phyloP scores from a whole-genome alignment of 2,329 filamentous ascomycete species.

The Trichoderma sp. region DNA sequence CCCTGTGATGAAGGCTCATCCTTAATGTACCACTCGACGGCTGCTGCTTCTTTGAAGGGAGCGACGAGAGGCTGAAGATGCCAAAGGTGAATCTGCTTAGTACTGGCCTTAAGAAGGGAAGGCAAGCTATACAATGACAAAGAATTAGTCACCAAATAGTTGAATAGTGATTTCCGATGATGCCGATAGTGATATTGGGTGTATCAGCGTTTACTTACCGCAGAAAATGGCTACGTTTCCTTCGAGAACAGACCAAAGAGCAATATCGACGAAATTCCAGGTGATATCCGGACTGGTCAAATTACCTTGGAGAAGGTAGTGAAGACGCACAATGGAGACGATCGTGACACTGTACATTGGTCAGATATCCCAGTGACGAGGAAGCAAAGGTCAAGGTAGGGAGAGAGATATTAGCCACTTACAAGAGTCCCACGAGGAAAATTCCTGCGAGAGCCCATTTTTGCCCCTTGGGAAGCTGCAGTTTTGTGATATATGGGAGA shows the following conservation, averaged over 20 bases:
- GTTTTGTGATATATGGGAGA: constrained; percentile 29
- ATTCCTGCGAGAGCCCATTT: constrained; percentile 28
- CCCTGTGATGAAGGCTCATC: not conserved
- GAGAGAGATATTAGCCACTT: constrained; percentile 10
- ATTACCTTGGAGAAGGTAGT: constrained; percentile 20
- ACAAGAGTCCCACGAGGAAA: constrained; percentile 30
- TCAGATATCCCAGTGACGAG: not conserved
- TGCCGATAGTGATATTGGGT: no score
- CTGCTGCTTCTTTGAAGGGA: not conserved
- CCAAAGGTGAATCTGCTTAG: constrained; percentile 13
- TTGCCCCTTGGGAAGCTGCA: constrained; percentile 27
- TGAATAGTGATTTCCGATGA: not conserved
- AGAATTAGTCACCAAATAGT: not conserved
- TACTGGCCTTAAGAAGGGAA: constrained; percentile 22
- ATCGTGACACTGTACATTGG: constrained; percentile 19
- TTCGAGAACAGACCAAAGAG: constrained; percentile 29
- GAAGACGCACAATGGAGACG: constrained; percentile 23
- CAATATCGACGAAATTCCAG: constrained; percentile 27
- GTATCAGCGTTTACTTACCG: constrained; percentile 17
- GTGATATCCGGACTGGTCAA: constrained; percentile 27
- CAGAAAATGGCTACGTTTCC: constrained; percentile 28
- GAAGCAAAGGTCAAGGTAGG: not conserved
- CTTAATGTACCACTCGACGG: not conserved
- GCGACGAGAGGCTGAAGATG: constrained; percentile 12
- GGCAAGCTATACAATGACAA: constrained; percentile 13